Evolutionary conservation across 2,329 filamentous ascomycete species (phyloP).

Genomic region (Talaromyces islandicus): DNA sequence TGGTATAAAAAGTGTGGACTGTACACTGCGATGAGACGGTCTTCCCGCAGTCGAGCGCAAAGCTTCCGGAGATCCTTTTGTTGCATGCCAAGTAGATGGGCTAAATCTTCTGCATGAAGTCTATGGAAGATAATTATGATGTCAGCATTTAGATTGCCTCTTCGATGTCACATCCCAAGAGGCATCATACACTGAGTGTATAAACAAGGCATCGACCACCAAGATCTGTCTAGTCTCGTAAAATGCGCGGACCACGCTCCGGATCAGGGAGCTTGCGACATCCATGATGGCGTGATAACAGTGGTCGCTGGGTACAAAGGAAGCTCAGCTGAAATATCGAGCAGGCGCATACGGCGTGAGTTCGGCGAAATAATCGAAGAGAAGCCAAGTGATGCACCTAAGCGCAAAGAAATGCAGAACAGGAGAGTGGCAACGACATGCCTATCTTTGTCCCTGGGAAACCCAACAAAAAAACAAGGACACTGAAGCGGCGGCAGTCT

Average conservation of each 20-base stretch:
- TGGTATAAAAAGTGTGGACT: slow-evolving; percentile 22
- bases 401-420: slow-evolving; percentile 1
- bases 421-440: slow-evolving; percentile 7
- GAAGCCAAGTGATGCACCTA: slow-evolving; percentile 1
- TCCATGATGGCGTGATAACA: slow-evolving; percentile 43
- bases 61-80: slow-evolving; percentile 88
- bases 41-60: slow-evolving; percentile 76
- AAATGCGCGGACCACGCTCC: slow-evolving; percentile 79
- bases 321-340: neutral
- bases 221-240: slow-evolving; percentile 80
- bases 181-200: slow-evolving; percentile 61
- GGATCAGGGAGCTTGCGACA: slow-evolving; percentile 71
- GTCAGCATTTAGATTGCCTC: slow-evolving; percentile 2
- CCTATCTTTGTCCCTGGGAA: slow-evolving; percentile 7
- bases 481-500: neutral
- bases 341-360: neutral
- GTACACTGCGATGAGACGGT: slow-evolving; percentile 77
- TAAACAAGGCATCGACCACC: slow-evolving; percentile 71
- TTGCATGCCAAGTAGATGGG: slow-evolving; percentile 80
- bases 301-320: neutral
- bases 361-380: neutral
- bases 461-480: slow-evolving; percentile 1
- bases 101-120: slow-evolving; percentile 81
- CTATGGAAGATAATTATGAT: slow-evolving; percentile 28
- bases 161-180: slow-evolving; percentile 11